These are phyloP conservation scores for Fusarium clavum DNA, from an alignment of 2,329 filamentous ascomycete genomes.

Conservation along the genomic window DNA sequence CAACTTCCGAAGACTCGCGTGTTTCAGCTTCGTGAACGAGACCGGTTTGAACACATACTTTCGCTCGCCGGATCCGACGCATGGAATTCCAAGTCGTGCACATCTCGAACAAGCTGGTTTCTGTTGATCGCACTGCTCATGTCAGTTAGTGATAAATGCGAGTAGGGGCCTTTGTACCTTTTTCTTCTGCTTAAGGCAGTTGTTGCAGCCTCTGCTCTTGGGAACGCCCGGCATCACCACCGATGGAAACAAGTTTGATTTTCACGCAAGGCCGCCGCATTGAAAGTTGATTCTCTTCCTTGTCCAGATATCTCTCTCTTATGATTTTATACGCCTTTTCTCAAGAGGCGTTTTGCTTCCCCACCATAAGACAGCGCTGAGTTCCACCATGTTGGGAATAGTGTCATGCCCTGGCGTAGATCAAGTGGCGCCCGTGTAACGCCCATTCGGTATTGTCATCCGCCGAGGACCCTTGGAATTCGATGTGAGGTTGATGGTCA, in stretches of 20 bases:
- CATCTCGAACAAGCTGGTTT: constrained; percentile 60
- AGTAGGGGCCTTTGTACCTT: constrained; percentile 53
- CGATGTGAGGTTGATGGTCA: not conserved
- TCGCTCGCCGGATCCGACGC: constrained; percentile 59
- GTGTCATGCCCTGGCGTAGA: constrained; percentile 7
- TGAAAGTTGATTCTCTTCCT: not conserved
- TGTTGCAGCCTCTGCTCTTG: constrained; percentile 60
- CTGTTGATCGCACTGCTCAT: constrained; percentile 58
- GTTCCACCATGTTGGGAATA: constrained; percentile 22
- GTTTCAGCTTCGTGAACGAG: constrained; percentile 39
- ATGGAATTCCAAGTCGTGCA: constrained; percentile 56
- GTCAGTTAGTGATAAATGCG: not conserved
- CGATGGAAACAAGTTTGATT: not conserved
- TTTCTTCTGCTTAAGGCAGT: constrained; percentile 64
- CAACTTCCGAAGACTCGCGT: not conserved
- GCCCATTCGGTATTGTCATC: not conserved
- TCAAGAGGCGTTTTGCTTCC: not conserved
- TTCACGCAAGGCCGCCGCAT: not conserved
- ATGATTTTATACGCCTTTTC: not conserved
- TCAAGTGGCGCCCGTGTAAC: not conserved
- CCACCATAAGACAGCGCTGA: constrained; percentile 11
- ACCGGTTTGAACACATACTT: constrained; percentile 60
- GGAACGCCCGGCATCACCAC: constrained; percentile 62
- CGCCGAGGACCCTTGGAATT: not conserved
- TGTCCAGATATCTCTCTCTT: fast-evolving